Conservation (phyloP, 2,329 filamentous ascomycete species). For the Alternaria dauci region DNA sequence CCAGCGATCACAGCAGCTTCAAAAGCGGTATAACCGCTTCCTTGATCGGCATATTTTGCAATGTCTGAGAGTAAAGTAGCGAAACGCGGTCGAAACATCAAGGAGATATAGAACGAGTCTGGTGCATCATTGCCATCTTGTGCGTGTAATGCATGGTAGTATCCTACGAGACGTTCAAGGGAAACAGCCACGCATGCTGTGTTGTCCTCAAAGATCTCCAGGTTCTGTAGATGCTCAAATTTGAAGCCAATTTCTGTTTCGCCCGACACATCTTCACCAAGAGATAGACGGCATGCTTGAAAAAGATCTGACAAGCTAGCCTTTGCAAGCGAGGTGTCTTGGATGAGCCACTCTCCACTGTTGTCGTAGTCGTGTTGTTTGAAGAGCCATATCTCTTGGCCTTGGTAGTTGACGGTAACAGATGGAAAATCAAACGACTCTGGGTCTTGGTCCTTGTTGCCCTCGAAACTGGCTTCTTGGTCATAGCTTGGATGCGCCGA, state of each 20-base stretch:
- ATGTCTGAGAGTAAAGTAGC: conserved; percentile 62
- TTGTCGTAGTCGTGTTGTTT: conserved; percentile 40
- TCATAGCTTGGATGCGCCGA: conserved; percentile 21
- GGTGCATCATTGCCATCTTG: conserved; percentile 65
- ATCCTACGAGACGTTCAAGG: conserved; percentile 62
- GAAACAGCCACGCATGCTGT: conserved; percentile 41
- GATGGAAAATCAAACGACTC: conserved; percentile 24
- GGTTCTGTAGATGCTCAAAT: conserved; percentile 51
- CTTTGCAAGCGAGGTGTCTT: conserved; percentile 34
- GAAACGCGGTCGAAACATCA: conserved; percentile 64
- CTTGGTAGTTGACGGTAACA: conserved; percentile 42
- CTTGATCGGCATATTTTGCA: conserved; percentile 61
- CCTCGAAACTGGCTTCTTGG: conserved; percentile 17
- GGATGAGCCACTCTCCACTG: conserved; percentile 43
- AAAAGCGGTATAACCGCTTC: conserved; percentile 65
- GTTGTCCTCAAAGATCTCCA: conserved; percentile 45
- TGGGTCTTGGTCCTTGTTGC: conserved; percentile 17
- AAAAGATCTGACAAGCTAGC: conserved; percentile 63
- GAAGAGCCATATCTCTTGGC: conserved; percentile 44
- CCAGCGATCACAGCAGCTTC: conserved; percentile 38
- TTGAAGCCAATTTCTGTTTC: conserved; percentile 60
- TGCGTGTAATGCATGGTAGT: conserved; percentile 66
- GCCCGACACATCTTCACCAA: conserved; percentile 63
- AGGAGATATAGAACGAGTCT: conserved; percentile 65
- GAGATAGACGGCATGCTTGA: conserved; percentile 62